Evolutionary conservation across 1,284 basidiomycete species (phyloP).

Genomic region (Xerocomus nothofagi): DNA sequence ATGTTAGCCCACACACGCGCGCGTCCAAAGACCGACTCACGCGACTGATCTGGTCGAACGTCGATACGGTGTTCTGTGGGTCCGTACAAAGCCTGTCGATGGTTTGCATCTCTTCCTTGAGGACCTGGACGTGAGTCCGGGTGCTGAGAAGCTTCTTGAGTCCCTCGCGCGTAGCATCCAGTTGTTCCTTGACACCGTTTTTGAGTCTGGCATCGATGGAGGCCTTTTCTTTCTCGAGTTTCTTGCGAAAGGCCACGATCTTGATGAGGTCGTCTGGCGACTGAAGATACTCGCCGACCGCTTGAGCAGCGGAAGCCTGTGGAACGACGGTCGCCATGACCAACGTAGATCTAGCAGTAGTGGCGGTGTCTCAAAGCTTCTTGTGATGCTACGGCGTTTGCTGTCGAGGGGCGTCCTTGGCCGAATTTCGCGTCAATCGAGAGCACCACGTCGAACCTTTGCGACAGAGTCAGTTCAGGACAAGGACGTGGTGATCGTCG

Average conservation of each 20-base stretch:
- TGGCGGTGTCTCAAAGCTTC: background rate
- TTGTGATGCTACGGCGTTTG: background rate
- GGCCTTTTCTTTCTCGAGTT: conserved; percentile 94
- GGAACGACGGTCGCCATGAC: conserved; percentile 44
- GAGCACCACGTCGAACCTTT: conserved; percentile 10
- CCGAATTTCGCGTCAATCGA: conserved; percentile 6
- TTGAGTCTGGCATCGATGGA: conserved; percentile 94
- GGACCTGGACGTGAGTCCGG: conserved; percentile 77
- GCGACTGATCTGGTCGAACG: conserved; percentile 91
- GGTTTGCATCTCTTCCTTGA: conserved; percentile 91
- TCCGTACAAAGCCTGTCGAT: conserved; percentile 81
- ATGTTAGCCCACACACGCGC: background rate
- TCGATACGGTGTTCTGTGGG: conserved; percentile 69
- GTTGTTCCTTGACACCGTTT: conserved; percentile 90
- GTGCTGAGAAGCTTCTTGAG: conserved; percentile 84
- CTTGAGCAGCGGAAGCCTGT: conserved; percentile 77
- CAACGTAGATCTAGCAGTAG: too few relatives aligned
- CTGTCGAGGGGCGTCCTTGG: conserved; percentile 11
- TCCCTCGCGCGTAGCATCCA: conserved; percentile 89
- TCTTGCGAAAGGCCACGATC: conserved; percentile 87
- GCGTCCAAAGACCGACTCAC: conserved; percentile 46
- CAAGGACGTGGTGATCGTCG: conserved; percentile 89
- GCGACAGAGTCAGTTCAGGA: conserved; percentile 40
- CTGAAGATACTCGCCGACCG: conserved; percentile 83
- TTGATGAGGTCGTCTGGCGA: conserved; percentile 94